Conservation (phyloP, 2,329 filamentous ascomycete species). For the Allantophomopsis cytisporea region DNA sequence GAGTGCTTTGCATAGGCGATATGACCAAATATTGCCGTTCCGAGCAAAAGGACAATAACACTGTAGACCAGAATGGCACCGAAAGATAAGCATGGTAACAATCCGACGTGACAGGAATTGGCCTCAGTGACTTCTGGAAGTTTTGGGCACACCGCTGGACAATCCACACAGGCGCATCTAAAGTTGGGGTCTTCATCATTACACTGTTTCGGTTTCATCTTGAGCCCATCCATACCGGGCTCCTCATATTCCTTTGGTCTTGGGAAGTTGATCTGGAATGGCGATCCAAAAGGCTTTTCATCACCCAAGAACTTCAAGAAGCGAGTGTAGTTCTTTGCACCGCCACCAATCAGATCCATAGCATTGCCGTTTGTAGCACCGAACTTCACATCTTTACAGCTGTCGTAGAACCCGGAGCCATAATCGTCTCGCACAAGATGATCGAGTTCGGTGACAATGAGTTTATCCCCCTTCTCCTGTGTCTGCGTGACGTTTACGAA, state of each 20-base stretch:
- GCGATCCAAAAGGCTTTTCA: conserved; percentile 77
- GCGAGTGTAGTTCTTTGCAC: conserved; percentile 76
- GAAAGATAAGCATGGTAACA: conserved; percentile 88
- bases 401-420: conserved; percentile 81
- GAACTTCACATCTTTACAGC: conserved; percentile 98
- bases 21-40: conserved; percentile 57
- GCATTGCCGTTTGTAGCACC: conserved; percentile 86
- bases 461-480: conserved; percentile 36
- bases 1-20: conserved; percentile 63
- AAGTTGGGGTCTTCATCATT: conserved; percentile 79
- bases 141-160: conserved; percentile 70
- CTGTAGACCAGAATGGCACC: conserved; percentile 80
- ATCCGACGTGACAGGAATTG: conserved; percentile 67
- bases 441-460: conserved; percentile 76
- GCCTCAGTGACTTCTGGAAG: conserved; percentile 62
- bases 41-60: conserved; percentile 54
- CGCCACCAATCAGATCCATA: conserved; percentile 92
- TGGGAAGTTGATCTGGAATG: conserved; percentile 96
- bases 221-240: conserved; percentile 55
- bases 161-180: conserved; percentile 89
- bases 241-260: conserved; percentile 41
- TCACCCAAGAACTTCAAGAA: conserved; percentile 88
- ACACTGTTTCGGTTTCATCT: conserved; percentile 70
- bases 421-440: conserved; percentile 78
- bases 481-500: conserved; percentile 87